Evolutionary conservation across 2,329 filamentous ascomycete genomes (phyloP).

Genomic region (Neopestalotiopsis rosae): DNA sequence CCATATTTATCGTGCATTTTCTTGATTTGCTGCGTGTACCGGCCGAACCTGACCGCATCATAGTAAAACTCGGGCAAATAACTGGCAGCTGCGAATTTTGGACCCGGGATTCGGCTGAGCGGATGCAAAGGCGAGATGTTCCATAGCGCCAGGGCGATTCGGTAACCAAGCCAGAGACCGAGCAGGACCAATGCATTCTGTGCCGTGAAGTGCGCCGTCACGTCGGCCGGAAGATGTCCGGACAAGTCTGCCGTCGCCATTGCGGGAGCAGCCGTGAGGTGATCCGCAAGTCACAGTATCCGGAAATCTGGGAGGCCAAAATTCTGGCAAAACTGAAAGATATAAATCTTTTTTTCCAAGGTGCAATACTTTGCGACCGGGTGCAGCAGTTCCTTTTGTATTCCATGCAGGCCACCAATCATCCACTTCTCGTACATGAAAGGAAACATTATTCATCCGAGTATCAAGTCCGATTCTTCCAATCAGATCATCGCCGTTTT

Average conservation of each 20-base stretch:
- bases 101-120: constrained; percentile 42
- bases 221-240: not conserved
- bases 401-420: not conserved
- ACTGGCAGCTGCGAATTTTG: constrained; percentile 40
- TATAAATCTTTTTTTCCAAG: not conserved
- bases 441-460: not conserved
- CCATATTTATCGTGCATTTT: constrained; percentile 45
- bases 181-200: constrained; percentile 24
- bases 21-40: constrained; percentile 40
- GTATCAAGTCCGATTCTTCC: not conserved
- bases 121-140: constrained; percentile 47
- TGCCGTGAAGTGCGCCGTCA: not conserved
- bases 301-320: not conserved
- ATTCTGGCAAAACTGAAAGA: not conserved
- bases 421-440: not conserved
- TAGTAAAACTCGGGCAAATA: constrained; percentile 45
- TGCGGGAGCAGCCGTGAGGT: not conserved
- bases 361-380: not conserved
- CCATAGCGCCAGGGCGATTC: constrained; percentile 35
- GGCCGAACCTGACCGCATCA: constrained; percentile 40
- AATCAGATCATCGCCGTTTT: not conserved
- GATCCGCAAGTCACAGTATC: not conserved
- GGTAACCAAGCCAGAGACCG: constrained; percentile 36
- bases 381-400: not conserved
- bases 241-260: not conserved